A percentile compares a stretch with the other conserved stretches of the same genome.
Evolutionary conservation across 2,329 filamentous ascomycete genomes (phyloP).

Genomic region (Colletotrichum camelliae): DNA sequence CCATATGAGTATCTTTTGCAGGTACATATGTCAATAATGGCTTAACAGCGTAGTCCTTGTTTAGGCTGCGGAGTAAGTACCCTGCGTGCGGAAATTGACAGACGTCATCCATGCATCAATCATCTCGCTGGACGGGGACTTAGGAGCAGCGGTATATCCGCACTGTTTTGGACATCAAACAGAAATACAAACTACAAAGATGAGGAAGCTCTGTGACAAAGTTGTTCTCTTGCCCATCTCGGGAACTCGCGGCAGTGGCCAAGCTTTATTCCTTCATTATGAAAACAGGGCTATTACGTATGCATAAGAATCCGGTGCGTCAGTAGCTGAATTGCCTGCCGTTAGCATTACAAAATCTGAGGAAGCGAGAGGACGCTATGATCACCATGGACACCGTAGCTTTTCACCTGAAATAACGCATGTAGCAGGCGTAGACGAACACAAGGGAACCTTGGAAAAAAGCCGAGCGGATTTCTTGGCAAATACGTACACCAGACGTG

Average conservation of each 20-base stretch:
- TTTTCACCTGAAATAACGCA: not conserved
- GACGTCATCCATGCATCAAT: not conserved
- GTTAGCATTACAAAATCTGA: not conserved
- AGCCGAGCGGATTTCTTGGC: not conserved
- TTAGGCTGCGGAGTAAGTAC: not conserved
- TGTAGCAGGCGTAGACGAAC: not conserved
- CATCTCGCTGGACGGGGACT: not conserved
- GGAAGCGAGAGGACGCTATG: not conserved
- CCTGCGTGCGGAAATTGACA: not conserved
- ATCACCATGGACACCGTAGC: not conserved
- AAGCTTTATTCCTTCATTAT: not conserved
- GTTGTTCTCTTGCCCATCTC: not conserved
- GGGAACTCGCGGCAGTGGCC: not conserved
- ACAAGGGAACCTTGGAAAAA: not conserved
- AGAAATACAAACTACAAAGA: not conserved
- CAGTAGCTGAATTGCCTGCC: not conserved
- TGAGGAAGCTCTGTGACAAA: not conserved
- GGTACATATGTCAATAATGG: not conserved
- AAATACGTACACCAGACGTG: not conserved
- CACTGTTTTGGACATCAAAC: not conserved
- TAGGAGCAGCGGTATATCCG: not conserved
- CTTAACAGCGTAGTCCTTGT: not conserved
- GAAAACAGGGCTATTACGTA: not conserved
- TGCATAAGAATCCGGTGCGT: not conserved
- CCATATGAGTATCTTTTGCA: not conserved